Base-by-base conservation (phyloP, 495 filamentous ascomycete genomes). In the Elasticomyces elasticus region DNA sequence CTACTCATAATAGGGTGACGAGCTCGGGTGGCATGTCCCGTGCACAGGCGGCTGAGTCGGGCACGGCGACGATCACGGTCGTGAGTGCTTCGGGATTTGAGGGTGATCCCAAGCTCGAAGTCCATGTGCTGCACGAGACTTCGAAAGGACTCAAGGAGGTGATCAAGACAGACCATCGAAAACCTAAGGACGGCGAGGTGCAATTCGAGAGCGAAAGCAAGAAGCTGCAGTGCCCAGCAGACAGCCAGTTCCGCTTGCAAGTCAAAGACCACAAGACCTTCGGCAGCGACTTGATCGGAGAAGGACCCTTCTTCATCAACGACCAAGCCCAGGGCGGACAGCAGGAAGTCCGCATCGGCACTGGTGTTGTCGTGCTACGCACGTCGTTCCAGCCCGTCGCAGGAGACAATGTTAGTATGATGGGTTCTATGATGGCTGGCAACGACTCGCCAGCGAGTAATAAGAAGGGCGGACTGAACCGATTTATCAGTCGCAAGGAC, bases 211-310 rank as follows among this genome's bases (percentile, higher is more conserved):
- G 25, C 41, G 89, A 95, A 67, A 80, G 77, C 20, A 89, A 89
- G 74, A 84, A 79, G 54, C 77, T 89, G 45, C 72, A 76, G 31
- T 90, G 86, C 62, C 80, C 83, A 6, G 82, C 91, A 5, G 92
- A 95, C 63, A 78, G 86, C 37, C 82, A 86, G 66, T 97, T 95
- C 73, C 82, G 86, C 66, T 64, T 99, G 45, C 76, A 83, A 51
- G 92, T 89, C 46, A 85, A 87, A 55, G 81, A 86, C 62, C 86
- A 95, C 65, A 78, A 84, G 57, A 85, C 83, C 3, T 88, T 96
- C 62, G 81, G 86, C 35, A 83, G 77, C 35, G 90, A 95, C 62
- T 74, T 80, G 26, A 74, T 97, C 10, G 92, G 92, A 40, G 89
- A 97, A 60, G 77, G 74, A 0, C 58, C 83, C n/a, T 94, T 95